Conservation (phyloP, 805 yeast species). For the Starmerella cellae region DNA sequence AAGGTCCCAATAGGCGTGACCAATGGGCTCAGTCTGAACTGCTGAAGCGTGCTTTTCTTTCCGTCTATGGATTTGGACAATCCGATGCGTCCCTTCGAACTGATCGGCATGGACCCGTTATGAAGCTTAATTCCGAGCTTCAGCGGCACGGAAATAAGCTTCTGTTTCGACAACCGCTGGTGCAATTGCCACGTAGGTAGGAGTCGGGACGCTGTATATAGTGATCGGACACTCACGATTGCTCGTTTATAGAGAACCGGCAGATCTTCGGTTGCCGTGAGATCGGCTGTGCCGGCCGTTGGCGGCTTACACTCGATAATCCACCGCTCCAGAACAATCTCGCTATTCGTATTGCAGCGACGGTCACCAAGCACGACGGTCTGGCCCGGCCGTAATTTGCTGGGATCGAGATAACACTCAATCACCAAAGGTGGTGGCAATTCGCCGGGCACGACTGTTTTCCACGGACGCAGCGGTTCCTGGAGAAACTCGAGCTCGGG, state of each 20-base stretch:
- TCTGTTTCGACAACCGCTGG: constrained; percentile 33
- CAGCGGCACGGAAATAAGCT: constrained; percentile 31
- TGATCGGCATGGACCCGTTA: constrained; percentile 67
- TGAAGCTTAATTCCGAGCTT: constrained; percentile 44
- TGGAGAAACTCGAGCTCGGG: constrained; percentile 30
- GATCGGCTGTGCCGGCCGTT: not conserved
- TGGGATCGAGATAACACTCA: constrained; percentile 65
- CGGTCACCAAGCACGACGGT: constrained; percentile 47
- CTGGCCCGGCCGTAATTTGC: constrained; percentile 43
- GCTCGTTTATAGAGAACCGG: constrained; percentile 63
- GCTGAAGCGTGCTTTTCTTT: constrained; percentile 42
- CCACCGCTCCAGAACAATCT: constrained; percentile 93
- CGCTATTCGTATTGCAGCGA: constrained; percentile 40
- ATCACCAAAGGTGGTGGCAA: constrained; percentile 69
- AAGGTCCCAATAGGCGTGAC: constrained; percentile 64
- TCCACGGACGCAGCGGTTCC: constrained; percentile 59
- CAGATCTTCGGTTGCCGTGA: constrained; percentile 33
- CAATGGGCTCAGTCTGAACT: constrained; percentile 55
- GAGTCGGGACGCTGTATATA: constrained; percentile 51
- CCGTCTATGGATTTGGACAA: constrained; percentile 51
- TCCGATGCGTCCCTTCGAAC: constrained; percentile 75
- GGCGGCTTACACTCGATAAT: constrained; percentile 57
- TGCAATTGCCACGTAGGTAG: constrained; percentile 59
- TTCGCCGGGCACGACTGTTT: constrained; percentile 20
- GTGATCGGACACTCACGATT: constrained; percentile 56